phyloP scores from a whole-genome alignment of 371 early-diverging fungal species.

The Mucor ambiguus region DNA sequence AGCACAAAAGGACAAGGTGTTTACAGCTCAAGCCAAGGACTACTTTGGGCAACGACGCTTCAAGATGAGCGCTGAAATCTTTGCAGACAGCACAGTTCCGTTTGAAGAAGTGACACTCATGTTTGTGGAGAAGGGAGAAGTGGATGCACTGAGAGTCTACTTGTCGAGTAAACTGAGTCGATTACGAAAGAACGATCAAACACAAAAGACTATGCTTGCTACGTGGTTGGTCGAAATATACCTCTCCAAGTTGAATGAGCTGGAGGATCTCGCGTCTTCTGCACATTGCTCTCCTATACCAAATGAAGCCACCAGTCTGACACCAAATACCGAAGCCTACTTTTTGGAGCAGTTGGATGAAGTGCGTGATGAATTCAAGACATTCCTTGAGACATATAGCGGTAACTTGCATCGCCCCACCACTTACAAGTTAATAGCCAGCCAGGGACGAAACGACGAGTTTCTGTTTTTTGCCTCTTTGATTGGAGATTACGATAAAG shows the following conservation, averaged over 20 bases:
- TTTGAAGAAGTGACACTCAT: slow-evolving; percentile 89
- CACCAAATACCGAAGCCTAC: slow-evolving; percentile 18
- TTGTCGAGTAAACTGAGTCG: slow-evolving; percentile 69
- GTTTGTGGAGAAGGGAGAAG: slow-evolving; percentile 66
- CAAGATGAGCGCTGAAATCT: slow-evolving; percentile 80
- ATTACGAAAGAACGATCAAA: slow-evolving; percentile 64
- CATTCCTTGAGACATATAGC: slow-evolving; percentile 72
- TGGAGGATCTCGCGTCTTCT: slow-evolving; percentile 63
- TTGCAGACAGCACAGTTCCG: slow-evolving; percentile 77
- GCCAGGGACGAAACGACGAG: slow-evolving; percentile 82
- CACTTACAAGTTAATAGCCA: slow-evolving; percentile 77
- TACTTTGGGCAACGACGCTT: slow-evolving; percentile 77
- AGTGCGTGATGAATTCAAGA: slow-evolving; percentile 68
- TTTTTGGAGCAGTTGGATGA: slow-evolving; percentile 50
- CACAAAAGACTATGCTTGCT: slow-evolving; percentile 79
- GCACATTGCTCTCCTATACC: slow-evolving; percentile 17
- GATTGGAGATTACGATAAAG: slow-evolving; percentile 80
- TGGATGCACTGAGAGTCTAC: slow-evolving; percentile 76
- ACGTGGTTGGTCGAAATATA: slow-evolving; percentile 92
- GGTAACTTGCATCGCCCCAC: slow-evolving; percentile 65
- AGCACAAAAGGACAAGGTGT: slow-evolving; percentile 74
- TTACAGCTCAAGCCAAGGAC: slow-evolving; percentile 85
- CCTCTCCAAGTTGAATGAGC: slow-evolving; percentile 71
- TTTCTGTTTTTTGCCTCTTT: slow-evolving; percentile 76
- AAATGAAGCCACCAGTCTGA: slow-evolving; percentile 23